These are phyloP conservation scores for Pseudocercospora fuligena DNA, from an alignment of 2,329 filamentous ascomycete genomes.

Conservation along the genomic window DNA sequence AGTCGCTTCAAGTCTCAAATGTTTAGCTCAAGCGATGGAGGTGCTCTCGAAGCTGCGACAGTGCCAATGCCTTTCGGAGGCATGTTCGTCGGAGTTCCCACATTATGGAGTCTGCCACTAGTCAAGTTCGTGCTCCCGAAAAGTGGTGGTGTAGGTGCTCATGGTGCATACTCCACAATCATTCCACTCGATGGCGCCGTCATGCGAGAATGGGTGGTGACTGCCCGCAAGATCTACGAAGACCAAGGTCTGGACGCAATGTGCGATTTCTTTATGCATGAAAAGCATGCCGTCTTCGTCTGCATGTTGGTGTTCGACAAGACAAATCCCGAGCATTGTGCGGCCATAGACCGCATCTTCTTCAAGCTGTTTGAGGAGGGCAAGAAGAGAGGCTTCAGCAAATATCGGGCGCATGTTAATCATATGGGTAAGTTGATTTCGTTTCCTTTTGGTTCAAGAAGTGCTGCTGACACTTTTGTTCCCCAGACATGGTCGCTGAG, in stretches of 20 bases:
- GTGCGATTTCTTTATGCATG: conserved; percentile 6
- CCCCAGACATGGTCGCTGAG: background rate
- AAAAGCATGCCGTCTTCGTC: background rate
- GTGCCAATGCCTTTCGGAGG: background rate
- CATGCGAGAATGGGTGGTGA: conserved; percentile 1
- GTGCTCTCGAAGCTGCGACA: background rate
- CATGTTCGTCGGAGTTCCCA: background rate
- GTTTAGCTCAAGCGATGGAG: background rate
- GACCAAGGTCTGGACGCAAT: background rate
- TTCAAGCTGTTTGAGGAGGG: conserved; percentile 3
- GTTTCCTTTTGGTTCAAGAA: background rate
- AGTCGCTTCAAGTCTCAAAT: background rate
- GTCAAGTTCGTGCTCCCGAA: background rate
- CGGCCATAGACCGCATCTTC: background rate
- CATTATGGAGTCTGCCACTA: background rate
- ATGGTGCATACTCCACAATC: background rate
- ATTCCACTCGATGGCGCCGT: background rate
- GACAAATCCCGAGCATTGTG: conserved; percentile 3
- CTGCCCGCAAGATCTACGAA: background rate
- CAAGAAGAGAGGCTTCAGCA: background rate
- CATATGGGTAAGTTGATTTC: background rate
- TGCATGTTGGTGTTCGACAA: conserved; percentile 1
- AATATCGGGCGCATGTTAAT: background rate
- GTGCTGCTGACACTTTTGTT: background rate
- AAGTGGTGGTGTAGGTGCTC: background rate